These are phyloP conservation scores for Phytophthora chlamydospora DNA, from an alignment of 352 stramenopile genomes.

Conservation along the genomic window DNA sequence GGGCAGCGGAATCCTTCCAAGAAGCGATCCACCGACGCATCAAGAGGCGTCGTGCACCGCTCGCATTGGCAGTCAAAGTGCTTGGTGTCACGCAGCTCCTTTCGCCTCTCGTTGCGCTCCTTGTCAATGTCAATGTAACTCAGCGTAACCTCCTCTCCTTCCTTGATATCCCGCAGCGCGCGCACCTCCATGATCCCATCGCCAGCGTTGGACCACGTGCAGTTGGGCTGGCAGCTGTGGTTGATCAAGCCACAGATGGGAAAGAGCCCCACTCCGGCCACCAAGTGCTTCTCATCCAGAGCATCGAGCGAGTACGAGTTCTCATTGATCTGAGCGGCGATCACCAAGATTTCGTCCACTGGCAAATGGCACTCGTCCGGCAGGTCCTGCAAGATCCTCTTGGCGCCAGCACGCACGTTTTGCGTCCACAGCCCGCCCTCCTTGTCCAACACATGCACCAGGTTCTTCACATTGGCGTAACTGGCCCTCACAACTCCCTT, in stretches of 20 bases:
- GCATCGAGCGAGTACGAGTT: conserved; percentile 57
- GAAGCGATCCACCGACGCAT: conserved; percentile 44
- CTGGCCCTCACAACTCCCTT: conserved; percentile 25
- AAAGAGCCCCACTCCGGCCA: conserved; percentile 52
- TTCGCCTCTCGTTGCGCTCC: conserved; percentile 37
- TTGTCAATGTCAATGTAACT: conserved; percentile 62
- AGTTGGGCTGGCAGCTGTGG: conserved; percentile 56
- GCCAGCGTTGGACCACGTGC: conserved; percentile 54
- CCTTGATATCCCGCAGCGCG: conserved; percentile 42
- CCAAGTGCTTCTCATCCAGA: conserved; percentile 40
- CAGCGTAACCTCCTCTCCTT: conserved; percentile 51
- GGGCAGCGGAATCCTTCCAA: conserved; percentile 46
- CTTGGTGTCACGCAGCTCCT: conserved; percentile 48
- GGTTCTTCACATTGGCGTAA: conserved; percentile 44
- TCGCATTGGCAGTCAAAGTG: conserved; percentile 59
- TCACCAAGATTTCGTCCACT: conserved; percentile 49
- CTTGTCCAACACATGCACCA: conserved; percentile 47
- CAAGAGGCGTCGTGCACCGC: conserved; percentile 37
- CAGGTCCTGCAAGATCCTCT: conserved; percentile 40
- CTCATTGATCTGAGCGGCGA: conserved; percentile 61
- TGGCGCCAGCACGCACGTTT: conserved; percentile 39
- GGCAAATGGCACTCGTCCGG: conserved; percentile 41
- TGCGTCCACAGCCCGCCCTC: conserved; percentile 35
- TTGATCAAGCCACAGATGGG: conserved; percentile 52
- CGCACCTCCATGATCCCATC: conserved; percentile 42